Percentiles rank a stretch among this genome's conserved stretches.
Evolutionary conservation across 495 filamentous ascomycete genomes (phyloP).

Genomic region (Hyaloscypha finlandica): DNA sequence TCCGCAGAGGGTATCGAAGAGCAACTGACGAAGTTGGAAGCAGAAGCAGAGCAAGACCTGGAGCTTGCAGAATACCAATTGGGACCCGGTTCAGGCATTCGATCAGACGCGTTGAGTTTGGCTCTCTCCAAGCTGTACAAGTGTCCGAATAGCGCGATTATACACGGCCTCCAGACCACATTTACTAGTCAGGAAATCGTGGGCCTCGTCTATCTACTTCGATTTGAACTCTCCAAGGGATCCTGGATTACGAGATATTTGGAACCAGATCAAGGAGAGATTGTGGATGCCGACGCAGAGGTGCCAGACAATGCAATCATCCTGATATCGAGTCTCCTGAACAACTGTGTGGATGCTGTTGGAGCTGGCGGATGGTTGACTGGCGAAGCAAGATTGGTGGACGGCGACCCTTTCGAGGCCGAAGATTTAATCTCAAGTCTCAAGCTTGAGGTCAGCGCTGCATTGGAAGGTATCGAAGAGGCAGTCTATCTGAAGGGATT

Average conservation of each 20-base stretch:
- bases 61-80: conserved; percentile 53
- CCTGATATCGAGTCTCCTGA: conserved; percentile 67
- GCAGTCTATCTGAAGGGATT: conserved; percentile 67
- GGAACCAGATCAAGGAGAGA: conserved; percentile 35
- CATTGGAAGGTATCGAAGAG: conserved; percentile 76
- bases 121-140: conserved; percentile 65
- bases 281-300: conserved; percentile 53
- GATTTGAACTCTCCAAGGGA: conserved; percentile 61
- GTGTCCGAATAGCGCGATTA: conserved; percentile 57
- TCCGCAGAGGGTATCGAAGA: conserved; percentile 34
- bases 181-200: conserved; percentile 69
- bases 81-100: conserved; percentile 43
- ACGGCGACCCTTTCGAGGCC: conserved; percentile 45
- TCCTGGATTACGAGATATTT: conserved; percentile 73
- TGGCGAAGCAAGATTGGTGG: conserved; percentile 52
- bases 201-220: conserved; percentile 72
- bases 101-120: conserved; percentile 47
- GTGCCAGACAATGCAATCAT: conserved; percentile 56
- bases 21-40: conserved; percentile 37
- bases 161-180: conserved; percentile 62
- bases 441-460: conserved; percentile 71
- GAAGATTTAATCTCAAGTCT: conserved; percentile 69
- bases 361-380: conserved; percentile 80
- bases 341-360: conserved; percentile 79
- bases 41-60: conserved; percentile 50